Conservation (phyloP, 257 asterid species). For the Solanum dulcamara region DNA sequence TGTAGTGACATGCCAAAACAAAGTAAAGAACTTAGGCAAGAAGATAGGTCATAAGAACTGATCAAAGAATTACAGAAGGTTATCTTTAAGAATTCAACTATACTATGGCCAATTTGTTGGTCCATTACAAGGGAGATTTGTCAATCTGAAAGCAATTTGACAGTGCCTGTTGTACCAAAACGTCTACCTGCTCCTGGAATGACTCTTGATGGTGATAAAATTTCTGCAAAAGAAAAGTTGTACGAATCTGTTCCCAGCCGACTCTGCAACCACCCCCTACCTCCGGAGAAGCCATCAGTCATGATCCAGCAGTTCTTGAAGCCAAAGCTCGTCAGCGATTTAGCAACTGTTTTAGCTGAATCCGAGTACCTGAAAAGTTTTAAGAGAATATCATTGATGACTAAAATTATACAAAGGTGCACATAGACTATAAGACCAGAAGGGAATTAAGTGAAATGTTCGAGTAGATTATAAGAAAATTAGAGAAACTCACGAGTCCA, state of each 20-base stretch:
- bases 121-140: constrained; percentile 2
- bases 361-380: constrained; percentile 60
- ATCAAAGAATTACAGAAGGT: constrained; percentile 1
- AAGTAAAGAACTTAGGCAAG: background rate
- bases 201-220: constrained; percentile 65
- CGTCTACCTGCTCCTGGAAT: constrained; percentile 49
- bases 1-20: background rate
- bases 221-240: constrained; percentile 54
- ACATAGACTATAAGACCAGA: background rate
- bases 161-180: constrained; percentile 42
- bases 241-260: constrained; percentile 72
- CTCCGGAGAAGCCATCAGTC: constrained; percentile 80
- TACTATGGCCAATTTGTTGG: background rate
- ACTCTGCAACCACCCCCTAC: constrained; percentile 93
- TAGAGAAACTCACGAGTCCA: constrained; percentile 71
- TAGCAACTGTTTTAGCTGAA: constrained; percentile 75
- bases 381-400: background rate
- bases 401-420: background rate
- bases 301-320: constrained; percentile 78
- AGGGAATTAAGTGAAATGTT: background rate
- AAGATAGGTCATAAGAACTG: constrained; percentile 1
- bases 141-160: constrained; percentile 72
- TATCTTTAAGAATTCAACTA: background rate
- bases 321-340: constrained; percentile 67
- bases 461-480: background rate